Conservation (phyloP, 225 moss, liverwort and hornwort species). For the Ulota crispa region DNA sequence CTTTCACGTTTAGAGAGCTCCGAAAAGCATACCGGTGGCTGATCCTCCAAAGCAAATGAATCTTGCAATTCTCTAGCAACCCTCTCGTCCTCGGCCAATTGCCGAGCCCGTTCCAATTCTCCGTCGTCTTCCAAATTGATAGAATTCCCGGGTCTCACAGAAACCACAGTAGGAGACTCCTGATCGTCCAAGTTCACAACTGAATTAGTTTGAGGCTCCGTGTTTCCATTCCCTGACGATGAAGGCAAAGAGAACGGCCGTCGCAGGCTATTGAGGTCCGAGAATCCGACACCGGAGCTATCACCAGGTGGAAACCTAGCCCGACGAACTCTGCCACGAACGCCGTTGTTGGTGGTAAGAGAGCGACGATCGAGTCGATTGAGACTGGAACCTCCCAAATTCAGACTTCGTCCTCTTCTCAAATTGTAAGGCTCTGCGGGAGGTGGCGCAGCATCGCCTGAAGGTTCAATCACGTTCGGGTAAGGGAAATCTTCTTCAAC, state of each 20-base stretch:
- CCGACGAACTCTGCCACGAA: slow-evolving; percentile 40
- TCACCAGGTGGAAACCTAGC: slow-evolving; percentile 27
- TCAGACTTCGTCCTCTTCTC: slow-evolving; percentile 40
- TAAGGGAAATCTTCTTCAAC: slow-evolving; percentile 22
- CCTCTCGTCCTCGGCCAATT: slow-evolving; percentile 73
- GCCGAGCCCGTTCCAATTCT: slow-evolving; percentile 49
- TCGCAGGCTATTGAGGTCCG: slow-evolving; percentile 28
- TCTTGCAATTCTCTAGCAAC: slow-evolving; percentile 71
- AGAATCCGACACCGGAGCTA: slow-evolving; percentile 23
- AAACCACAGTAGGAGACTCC: slow-evolving; percentile 28
- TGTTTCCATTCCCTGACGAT: slow-evolving; percentile 25
- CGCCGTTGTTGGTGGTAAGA: slow-evolving; percentile 8
- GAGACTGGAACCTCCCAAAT: slow-evolving; percentile 18
- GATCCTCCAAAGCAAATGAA: slow-evolving; percentile 50
- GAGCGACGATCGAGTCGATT: slow-evolving; percentile 34
- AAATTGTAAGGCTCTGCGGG: slow-evolving; percentile 33
- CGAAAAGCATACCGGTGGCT: slow-evolving; percentile 47
- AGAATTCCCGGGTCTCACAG: slow-evolving; percentile 24
- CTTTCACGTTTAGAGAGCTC: background rate
- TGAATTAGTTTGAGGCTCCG: slow-evolving; percentile 5
- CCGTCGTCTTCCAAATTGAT: slow-evolving; percentile 58
- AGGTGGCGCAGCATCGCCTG: slow-evolving; percentile 14
- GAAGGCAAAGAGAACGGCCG: slow-evolving; percentile 33
- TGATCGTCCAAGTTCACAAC: slow-evolving; percentile 47
- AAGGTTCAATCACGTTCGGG: slow-evolving; percentile 14